Evolutionary conservation across 73 alveolate genomes (phyloP).

Genomic region (Halteria grandinella): DNA sequence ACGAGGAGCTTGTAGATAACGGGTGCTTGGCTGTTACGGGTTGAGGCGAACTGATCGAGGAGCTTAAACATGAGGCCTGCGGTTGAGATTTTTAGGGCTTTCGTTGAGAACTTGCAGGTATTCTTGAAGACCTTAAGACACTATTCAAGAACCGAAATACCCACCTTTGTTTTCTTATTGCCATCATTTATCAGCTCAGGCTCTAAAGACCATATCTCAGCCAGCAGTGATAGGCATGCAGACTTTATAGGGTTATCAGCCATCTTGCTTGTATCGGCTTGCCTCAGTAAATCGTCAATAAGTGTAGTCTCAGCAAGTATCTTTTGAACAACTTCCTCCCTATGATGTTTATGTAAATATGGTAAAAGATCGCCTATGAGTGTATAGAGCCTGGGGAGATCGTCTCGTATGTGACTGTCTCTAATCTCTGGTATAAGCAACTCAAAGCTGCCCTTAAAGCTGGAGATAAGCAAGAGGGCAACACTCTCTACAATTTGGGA

Average conservation of each 20-base stretch:
- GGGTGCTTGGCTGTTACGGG: conserved; percentile 73
- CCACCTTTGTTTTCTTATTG: neutral
- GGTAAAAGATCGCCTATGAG: conserved; percentile 21
- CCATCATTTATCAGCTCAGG: conserved; percentile 6
- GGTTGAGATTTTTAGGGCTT: neutral
- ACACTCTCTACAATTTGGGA: conserved; percentile 18
- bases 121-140: conserved; percentile 21
- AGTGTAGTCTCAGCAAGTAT: conserved; percentile 14
- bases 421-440: conserved; percentile 14
- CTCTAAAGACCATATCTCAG: conserved; percentile 47
- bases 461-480: conserved; percentile 1
- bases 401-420: neutral
- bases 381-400: neutral
- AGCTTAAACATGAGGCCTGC: conserved; percentile 2
- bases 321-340: neutral
- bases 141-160: neutral
- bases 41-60: conserved; percentile 56
- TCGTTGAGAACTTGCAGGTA: conserved; percentile 1
- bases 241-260: conserved; percentile 1
- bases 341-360: neutral
- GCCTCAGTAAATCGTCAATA: conserved; percentile 2
- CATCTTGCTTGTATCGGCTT: neutral
- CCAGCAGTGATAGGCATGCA: conserved; percentile 12
- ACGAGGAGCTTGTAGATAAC: conserved; percentile 75
- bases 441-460: conserved; percentile 3